Evolutionary conservation across 2,329 filamentous ascomycete genomes (phyloP).

Genomic region (Fusarium continuum): DNA sequence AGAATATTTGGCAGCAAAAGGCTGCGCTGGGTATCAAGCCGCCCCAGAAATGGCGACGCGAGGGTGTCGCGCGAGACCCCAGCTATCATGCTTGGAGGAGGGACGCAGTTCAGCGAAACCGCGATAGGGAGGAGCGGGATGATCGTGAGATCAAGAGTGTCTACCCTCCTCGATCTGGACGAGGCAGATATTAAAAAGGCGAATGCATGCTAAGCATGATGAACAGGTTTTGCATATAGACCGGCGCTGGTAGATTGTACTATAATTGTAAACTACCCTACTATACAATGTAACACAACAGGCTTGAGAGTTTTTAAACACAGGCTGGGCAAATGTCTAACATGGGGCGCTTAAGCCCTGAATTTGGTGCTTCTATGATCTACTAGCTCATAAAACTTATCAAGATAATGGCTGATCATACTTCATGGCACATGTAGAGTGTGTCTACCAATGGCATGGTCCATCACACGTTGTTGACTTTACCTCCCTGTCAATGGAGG

Average conservation of each 20-base stretch:
- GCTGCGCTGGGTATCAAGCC: slow-evolving; percentile 70
- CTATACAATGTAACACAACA: slow-evolving; percentile 26
- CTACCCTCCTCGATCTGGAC: background rate
- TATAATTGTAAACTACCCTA: slow-evolving; percentile 34
- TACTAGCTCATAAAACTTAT: background rate
- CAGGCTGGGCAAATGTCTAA: background rate
- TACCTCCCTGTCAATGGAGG: slow-evolving; percentile 18
- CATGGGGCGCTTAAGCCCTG: background rate
- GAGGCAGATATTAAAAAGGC: slow-evolving; percentile 11
- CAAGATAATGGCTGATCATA: background rate
- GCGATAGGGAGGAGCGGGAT: slow-evolving; percentile 46
- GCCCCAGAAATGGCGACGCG: slow-evolving; percentile 66
- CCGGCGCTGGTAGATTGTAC: slow-evolving; percentile 23
- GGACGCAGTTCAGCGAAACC: slow-evolving; percentile 41
- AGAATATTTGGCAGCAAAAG: slow-evolving; percentile 66
- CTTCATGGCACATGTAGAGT: background rate
- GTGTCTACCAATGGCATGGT: slow-evolving; percentile 3
- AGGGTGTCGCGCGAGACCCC: slow-evolving; percentile 60
- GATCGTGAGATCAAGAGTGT: slow-evolving; percentile 31
- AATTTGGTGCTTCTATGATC: no score
- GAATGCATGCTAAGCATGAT: slow-evolving; percentile 23
- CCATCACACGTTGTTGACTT: slow-evolving; percentile 11
- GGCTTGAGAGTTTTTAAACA: background rate
- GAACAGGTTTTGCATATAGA: slow-evolving; percentile 26
- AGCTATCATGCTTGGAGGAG: slow-evolving; percentile 51